Base-by-base conservation (phyloP, 1,284 basidiomycete genomes). In the Neotropicomus parvogracilis region DNA sequence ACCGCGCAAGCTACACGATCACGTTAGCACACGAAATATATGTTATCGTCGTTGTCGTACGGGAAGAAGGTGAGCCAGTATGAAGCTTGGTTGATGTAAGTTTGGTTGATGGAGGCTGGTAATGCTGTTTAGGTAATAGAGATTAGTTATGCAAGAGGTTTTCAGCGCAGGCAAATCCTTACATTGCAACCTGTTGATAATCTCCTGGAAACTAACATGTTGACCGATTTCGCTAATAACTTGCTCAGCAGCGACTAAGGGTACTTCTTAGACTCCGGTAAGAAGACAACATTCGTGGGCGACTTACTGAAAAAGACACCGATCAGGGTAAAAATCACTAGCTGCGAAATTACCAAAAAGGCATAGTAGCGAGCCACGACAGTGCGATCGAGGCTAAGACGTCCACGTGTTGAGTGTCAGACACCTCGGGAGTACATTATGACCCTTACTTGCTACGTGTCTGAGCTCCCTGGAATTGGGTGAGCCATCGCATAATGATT, bases 51-150 rank as follows among this genome's bases (percentile, higher is more conserved):
- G 24, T 28, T 33, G 27, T 74, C 83, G 28, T 66, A 88, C 79
- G 94, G 93, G 74, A 95, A 91, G 73, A 87, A 95, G 7, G 93
- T 95, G 42, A 97, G 72, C 95, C 95, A 97, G 68, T 94, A 95
- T 24, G 87, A 87, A 4, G 84, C 75, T 60, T 92, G 88, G 58
- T 87, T 80, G 55, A 93, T 85, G 58, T 93, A 94, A 0, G 91
- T 90, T 48, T 73, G 70, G 60, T 88, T 85, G 61, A 97, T 88
- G 14, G 66, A 75, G 7, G 67, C 71, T n/a, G 88, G 87, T 10
- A 91, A 71, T 34, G 75, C 87, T 90, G 56, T 33, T 36, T n/a
- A 44, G 11, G 11, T 31, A 27, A 32, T 17, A 41, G 29, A 11
- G 32, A 39, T 53, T 33, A 54, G 31, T 17, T 17, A 55, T 24